Evolutionary conservation across 2,329 filamentous ascomycete genomes (phyloP).

Genomic region (Ascosphaera pollenicola): DNA sequence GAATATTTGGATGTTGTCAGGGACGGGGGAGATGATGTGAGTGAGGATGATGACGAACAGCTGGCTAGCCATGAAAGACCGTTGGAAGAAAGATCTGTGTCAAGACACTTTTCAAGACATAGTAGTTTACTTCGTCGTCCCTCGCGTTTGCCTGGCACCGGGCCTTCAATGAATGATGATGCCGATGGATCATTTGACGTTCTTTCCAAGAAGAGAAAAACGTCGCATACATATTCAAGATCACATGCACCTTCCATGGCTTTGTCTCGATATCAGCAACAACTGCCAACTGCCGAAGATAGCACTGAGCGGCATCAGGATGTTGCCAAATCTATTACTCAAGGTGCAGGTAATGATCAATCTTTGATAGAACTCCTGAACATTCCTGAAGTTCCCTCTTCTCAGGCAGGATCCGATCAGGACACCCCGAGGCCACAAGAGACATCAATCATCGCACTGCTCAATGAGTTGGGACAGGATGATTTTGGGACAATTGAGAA

Average conservation of each 20-base stretch:
- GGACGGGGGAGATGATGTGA: background rate
- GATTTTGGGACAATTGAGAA: background rate
- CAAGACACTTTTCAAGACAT: background rate
- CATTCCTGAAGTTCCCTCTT: background rate
- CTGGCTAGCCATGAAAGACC: background rate
- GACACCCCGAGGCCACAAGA: background rate
- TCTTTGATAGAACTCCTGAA: background rate
- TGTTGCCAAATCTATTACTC: background rate
- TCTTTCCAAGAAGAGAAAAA: background rate
- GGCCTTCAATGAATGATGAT: background rate
- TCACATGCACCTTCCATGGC: background rate
- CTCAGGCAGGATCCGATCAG: background rate
- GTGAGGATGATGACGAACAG: background rate
- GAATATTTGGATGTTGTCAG: background rate
- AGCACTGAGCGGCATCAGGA: background rate
- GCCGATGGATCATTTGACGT: background rate
- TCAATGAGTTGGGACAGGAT: background rate
- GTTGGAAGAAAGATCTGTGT: background rate
- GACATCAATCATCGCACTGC: background rate
- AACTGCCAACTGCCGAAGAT: background rate
- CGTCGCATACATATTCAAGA: background rate
- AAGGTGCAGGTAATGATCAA: background rate
- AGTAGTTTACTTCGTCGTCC: background rate
- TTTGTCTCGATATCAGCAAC: background rate
- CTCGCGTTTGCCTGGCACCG: background rate